Conservation (phyloP, 2,329 filamentous ascomycete genomes). For the Didymella lethalis region DNA sequence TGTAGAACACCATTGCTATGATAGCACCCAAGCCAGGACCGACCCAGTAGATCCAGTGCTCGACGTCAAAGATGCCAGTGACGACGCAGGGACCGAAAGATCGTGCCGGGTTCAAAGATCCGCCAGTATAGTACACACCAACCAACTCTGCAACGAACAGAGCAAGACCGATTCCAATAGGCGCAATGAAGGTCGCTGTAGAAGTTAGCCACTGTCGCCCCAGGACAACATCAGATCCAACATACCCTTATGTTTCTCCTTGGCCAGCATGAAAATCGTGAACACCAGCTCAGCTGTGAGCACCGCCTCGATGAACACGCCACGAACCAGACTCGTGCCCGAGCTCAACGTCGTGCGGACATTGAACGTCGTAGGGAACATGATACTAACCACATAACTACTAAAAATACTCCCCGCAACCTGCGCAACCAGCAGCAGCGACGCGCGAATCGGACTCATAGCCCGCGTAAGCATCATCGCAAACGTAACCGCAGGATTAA, state of each 20-base stretch:
- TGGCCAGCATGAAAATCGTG: slow-evolving; percentile 66
- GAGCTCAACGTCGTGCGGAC: slow-evolving; percentile 56
- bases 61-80: slow-evolving; percentile 50
- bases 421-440: slow-evolving; percentile 55
- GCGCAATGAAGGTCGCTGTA: slow-evolving; percentile 70
- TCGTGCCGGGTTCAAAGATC: slow-evolving; percentile 57
- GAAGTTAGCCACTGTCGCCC: slow-evolving; percentile 2
- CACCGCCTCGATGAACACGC: slow-evolving; percentile 55
- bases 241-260: slow-evolving; percentile 69
- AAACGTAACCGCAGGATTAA: slow-evolving; percentile 46
- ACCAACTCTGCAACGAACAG: slow-evolving; percentile 69
- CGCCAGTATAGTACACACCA: slow-evolving; percentile 59
- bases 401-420: slow-evolving; percentile 56
- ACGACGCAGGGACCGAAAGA: slow-evolving; percentile 57
- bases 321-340: slow-evolving; percentile 54
- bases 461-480: slow-evolving; percentile 51
- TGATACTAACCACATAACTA: slow-evolving; percentile 54
- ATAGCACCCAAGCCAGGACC: slow-evolving; percentile 55
- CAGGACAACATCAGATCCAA: not conserved
- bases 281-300: slow-evolving; percentile 50
- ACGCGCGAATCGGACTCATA: slow-evolving; percentile 53
- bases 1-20: slow-evolving; percentile 60
- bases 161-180: slow-evolving; percentile 74
- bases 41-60: slow-evolving; percentile 62
- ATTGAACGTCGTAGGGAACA: slow-evolving; percentile 57